A percentile compares a stretch with the other conserved stretches of the same genome.
phyloP scores from a whole-genome alignment of 257 asterid genomes.

The Jacaranda copaia region DNA sequence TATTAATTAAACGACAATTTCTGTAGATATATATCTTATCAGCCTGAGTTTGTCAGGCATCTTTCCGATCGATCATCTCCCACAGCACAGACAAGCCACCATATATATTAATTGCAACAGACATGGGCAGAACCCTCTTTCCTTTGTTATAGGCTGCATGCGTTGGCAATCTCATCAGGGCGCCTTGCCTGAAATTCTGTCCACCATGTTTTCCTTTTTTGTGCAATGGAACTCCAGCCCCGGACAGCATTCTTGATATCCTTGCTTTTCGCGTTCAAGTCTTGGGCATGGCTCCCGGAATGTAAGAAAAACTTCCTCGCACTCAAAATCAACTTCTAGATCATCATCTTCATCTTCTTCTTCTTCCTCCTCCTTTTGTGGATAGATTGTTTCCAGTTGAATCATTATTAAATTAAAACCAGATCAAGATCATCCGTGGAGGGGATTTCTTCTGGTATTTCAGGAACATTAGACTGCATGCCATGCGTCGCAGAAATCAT shows the following conservation, averaged over 20 bases:
- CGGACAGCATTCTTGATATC: conserved; percentile 22
- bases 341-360: neutral
- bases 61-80: neutral
- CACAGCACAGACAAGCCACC: neutral
- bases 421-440: neutral
- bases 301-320: neutral
- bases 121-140: conserved; percentile 2
- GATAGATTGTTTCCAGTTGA: conserved; percentile 1
- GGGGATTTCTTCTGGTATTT: neutral
- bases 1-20: no score
- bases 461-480: conserved; percentile 10
- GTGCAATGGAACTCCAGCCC: conserved; percentile 24
- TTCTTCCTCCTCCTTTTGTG: neutral
- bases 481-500: conserved; percentile 28
- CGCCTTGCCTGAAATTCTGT: conserved; percentile 16
- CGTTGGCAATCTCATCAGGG: neutral
- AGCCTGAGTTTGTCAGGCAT: no score
- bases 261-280: neutral
- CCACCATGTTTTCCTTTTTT: conserved; percentile 32
- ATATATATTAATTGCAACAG: neutral
- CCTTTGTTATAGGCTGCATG: neutral
- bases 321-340: neutral
- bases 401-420: conserved; percentile 25
- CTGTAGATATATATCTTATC: no score
- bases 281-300: conserved; percentile 30